A percentile compares a stretch with the other conserved stretches of the same genome.
phyloP scores from a whole-genome alignment of 257 asterid species.

The Cynanchum wilfordii region DNA sequence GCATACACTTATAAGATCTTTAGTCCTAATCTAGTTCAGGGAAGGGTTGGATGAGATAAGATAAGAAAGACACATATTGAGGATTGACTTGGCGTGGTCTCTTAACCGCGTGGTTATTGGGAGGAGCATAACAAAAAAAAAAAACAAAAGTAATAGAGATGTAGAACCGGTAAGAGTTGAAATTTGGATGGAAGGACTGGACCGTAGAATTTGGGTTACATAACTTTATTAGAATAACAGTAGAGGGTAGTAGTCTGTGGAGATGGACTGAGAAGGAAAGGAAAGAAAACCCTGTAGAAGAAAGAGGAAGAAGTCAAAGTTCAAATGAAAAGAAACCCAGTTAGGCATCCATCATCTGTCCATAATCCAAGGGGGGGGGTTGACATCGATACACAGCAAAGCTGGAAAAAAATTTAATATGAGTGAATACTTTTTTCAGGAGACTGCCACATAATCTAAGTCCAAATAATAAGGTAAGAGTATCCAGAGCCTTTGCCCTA shows the following conservation, averaged over 20 bases:
- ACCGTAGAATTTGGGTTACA: background rate
- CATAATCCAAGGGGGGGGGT: background rate
- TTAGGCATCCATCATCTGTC: background rate
- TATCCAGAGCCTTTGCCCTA: no score
- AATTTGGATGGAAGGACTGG: background rate
- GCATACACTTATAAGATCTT: background rate
- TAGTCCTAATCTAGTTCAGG: background rate
- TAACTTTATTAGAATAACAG: background rate
- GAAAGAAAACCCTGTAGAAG: background rate
- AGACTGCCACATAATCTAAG: conserved; percentile 8
- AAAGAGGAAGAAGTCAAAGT: background rate
- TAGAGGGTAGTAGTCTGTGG: background rate
- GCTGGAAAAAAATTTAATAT: background rate
- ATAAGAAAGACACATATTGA: background rate
- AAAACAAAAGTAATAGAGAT: background rate
- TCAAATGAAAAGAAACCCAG: background rate
- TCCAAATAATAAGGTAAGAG: conserved; percentile 3
- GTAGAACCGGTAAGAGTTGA: background rate
- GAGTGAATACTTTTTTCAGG: background rate
- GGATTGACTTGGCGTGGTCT: background rate
- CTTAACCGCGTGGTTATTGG: background rate
- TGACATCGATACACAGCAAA: background rate
- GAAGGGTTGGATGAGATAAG: background rate
- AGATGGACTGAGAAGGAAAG: background rate
- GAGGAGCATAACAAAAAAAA: no score